Evolutionary conservation across 1,284 basidiomycete genomes (phyloP).

Genomic region (Ceratobasidium sp.): DNA sequence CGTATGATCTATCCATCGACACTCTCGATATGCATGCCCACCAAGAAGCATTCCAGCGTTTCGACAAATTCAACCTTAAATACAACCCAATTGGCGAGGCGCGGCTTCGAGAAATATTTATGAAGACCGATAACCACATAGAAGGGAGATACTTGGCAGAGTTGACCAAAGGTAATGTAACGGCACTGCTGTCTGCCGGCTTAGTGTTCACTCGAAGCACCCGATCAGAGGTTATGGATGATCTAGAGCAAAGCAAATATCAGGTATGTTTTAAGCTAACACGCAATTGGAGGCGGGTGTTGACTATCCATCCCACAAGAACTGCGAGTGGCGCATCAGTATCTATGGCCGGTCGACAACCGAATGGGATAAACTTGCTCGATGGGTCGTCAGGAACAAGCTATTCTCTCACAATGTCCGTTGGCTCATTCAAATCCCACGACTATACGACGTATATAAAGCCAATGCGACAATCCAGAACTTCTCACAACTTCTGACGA

Average conservation of each 20-base stretch:
- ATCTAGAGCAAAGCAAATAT: conserved; percentile 98
- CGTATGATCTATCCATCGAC: conserved; percentile 98
- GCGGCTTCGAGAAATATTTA: conserved; percentile 94
- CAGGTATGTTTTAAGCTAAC: conserved; percentile 69
- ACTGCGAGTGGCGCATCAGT: conserved; percentile 96
- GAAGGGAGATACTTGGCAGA: conserved; percentile 95
- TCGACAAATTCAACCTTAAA: conserved; percentile 95
- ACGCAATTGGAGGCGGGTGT: not conserved
- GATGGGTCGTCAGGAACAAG: conserved; percentile 96
- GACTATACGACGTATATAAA: conserved; percentile 97
- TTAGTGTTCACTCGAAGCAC: not conserved
- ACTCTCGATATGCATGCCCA: conserved; percentile 99
- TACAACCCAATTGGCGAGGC: conserved; percentile 97
- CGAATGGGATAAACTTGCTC: conserved; percentile 99
- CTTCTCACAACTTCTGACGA: conserved; percentile 92
- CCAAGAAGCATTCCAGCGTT: conserved; percentile 96
- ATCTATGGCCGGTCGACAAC: conserved; percentile 86
- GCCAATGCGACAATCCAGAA: conserved; percentile 85
- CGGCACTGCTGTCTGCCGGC: too few species aligned
- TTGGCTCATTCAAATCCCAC: conserved; percentile 97
- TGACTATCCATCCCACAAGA: conserved; percentile 61
- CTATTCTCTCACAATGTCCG: conserved; percentile 97
- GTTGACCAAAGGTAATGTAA: conserved; percentile 79
- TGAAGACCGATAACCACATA: conserved; percentile 98
- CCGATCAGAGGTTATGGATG: conserved; percentile 88